Conservation (phyloP, 768 basidiomycete species). For the Mycena haematopus region DNA sequence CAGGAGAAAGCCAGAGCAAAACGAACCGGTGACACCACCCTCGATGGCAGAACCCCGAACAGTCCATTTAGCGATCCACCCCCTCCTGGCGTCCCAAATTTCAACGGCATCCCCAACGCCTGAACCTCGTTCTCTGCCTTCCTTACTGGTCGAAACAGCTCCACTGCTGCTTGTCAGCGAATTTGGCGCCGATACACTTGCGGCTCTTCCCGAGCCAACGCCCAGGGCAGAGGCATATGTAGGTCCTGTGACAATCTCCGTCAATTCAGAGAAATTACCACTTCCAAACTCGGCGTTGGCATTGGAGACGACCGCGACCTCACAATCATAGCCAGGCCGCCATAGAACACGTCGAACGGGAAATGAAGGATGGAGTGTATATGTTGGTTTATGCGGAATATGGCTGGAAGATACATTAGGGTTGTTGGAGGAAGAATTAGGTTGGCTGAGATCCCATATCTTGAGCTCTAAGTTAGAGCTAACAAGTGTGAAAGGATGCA, state of each 20-base stretch:
- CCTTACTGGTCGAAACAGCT: slow-evolving; percentile 22
- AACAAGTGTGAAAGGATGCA: slow-evolving; percentile 8
- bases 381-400: slow-evolving; percentile 67
- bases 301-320: slow-evolving; percentile 76
- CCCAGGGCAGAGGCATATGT: slow-evolving; percentile 23
- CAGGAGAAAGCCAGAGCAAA: slow-evolving; percentile 1
- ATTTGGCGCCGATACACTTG: slow-evolving; percentile 28
- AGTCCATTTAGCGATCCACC: slow-evolving; percentile 85
- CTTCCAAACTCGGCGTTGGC: slow-evolving; percentile 56
- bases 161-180: slow-evolving; percentile 35
- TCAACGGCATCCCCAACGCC: slow-evolving; percentile 67
- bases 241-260: slow-evolving; percentile 25
- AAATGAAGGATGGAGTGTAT: slow-evolving; percentile 76
- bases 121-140: slow-evolving; percentile 23
- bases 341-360: slow-evolving; percentile 77
- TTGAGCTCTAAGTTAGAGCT: slow-evolving; percentile 32
- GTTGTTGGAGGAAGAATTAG: slow-evolving; percentile 38
- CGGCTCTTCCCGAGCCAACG: slow-evolving; percentile 30
- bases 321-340: slow-evolving; percentile 80
- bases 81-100: slow-evolving; percentile 86
- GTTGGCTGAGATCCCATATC: slow-evolving; percentile 75
- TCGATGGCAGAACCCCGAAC: slow-evolving; percentile 69
- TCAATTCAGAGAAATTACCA: slow-evolving; percentile 31
- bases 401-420: slow-evolving; percentile 47
- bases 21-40: slow-evolving; percentile 76